Base-by-base conservation (phyloP, 306 rosid genomes). In the Fragaria ananassa region DNA sequence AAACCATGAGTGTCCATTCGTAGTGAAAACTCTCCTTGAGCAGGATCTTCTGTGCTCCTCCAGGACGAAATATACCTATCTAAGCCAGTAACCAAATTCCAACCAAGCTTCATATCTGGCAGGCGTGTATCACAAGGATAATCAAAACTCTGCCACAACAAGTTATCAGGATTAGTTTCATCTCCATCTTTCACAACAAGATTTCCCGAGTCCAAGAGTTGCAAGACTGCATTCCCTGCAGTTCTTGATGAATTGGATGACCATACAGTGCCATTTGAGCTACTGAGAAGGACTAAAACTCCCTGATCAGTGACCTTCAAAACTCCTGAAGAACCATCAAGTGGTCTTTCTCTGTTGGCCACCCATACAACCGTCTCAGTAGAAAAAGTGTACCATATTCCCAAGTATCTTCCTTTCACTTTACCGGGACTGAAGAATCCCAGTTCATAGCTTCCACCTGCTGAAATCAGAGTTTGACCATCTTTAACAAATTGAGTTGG, bases 41-140 rank as follows among this genome's bases (percentile, higher is more conserved):
- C 85, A n/a, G 90, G 90, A 64, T 87, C 91, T 5, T 86, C 78
- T 71, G 71, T 23, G 56, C 51, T 82, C 71, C 71, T 86, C 91
- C 89, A 86, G 13, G 87, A 71, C 0, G 85, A 62, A 6, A 80
- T 1, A 4, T 69, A 66, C 68, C 87, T 39, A 2, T 87, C 72
- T 1, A 78, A 61, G 35, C 86, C 79, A 0, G 74, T 85, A 21
- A 42, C 78, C 0, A 76, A 72, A 67, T 85, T 73, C 88, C 88
- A 84, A 12, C 90, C 90, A 1, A 81, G 0, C 54, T 56, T 70
- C 87, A 85, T 21, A 2, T 25, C 31, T 21, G 79, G 73, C 15
- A 85, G 14, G 3, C 39, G 5, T 25, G 67, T 10, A 29, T 85
- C 7, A 8, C 77, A 34, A 8, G 86, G 87, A 21, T 82, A 27